A percentile compares a stretch with the other conserved stretches of the same genome.
Conservation (phyloP, 2,329 filamentous ascomycete genomes). For the Elsinoe australis region DNA sequence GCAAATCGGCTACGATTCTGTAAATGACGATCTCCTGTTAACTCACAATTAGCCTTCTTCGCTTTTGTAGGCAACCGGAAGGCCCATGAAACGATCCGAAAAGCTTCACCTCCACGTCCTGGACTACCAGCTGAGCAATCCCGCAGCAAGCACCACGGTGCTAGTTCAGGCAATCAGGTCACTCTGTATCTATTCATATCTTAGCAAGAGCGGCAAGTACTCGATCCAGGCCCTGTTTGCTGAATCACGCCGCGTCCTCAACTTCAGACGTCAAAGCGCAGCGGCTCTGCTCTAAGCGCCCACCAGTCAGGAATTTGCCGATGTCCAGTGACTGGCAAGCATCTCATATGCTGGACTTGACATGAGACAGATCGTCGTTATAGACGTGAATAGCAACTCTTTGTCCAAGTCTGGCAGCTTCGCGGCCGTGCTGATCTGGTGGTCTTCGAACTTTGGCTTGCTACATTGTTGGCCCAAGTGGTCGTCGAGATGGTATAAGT, state of each 20-base stretch:
- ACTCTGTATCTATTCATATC: slow-evolving; percentile 13
- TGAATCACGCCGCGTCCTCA: neutral
- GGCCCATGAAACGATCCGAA: slow-evolving; percentile 8
- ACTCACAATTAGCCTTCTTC: too few species aligned
- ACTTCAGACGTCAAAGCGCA: slow-evolving; percentile 14
- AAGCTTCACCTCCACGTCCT: slow-evolving; percentile 2
- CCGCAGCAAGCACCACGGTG: too few species aligned
- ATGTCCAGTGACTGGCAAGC: slow-evolving; percentile 3
- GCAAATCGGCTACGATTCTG: too few species aligned
- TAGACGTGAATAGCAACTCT: neutral
- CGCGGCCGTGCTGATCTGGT: neutral
- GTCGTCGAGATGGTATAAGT: neutral
- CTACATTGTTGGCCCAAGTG: slow-evolving; percentile 2
- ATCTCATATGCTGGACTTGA: neutral
- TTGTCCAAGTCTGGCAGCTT: neutral
- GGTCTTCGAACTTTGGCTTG: neutral
- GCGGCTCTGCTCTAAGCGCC: slow-evolving; percentile 16
- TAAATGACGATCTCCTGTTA: too few species aligned
- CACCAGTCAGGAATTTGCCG: slow-evolving; percentile 11
- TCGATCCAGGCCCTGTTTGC: neutral
- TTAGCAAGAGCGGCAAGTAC: neutral
- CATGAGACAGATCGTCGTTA: slow-evolving; percentile 5
- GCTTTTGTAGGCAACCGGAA: neutral
- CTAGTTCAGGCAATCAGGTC: slow-evolving; percentile 13
- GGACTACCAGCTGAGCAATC: neutral